phyloP scores from a whole-genome alignment of 257 asterid species.

The Perilla frutescens region DNA sequence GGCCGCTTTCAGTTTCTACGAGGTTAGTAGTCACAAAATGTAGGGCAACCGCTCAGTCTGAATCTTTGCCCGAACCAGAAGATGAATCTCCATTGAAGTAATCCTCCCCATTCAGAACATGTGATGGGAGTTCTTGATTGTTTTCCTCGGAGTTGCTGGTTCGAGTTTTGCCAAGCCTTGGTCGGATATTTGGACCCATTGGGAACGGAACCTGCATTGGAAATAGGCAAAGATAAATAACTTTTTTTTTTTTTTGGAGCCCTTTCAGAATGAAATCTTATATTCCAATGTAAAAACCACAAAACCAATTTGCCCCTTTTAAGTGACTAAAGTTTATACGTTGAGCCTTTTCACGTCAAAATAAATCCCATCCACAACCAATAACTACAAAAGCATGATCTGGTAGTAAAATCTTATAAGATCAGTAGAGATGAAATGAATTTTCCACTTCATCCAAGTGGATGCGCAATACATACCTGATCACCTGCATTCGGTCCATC shows the following conservation, averaged over 20 bases:
- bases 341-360: too few species aligned
- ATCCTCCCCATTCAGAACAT: slow-evolving; percentile 57
- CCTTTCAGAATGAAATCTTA: not conserved
- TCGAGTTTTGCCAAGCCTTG: slow-evolving; percentile 71
- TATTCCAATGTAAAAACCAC: not conserved
- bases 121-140: slow-evolving; percentile 56
- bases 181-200: slow-evolving; percentile 85
- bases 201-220: slow-evolving; percentile 92
- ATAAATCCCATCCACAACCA: too few species aligned
- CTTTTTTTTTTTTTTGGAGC: not conserved
- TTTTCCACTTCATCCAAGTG: not conserved
- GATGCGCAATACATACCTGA: slow-evolving; percentile 62
- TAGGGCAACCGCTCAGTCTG: slow-evolving; percentile 62
- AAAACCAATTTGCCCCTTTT: too few species aligned
- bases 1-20: slow-evolving; percentile 45
- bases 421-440: not conserved
- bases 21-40: slow-evolving; percentile 64
- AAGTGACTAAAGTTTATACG: too few species aligned
- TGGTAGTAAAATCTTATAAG: not conserved
- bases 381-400: too few species aligned
- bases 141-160: slow-evolving; percentile 64
- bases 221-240: not conserved
- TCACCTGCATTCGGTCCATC: slow-evolving; percentile 99
- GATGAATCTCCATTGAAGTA: slow-evolving; percentile 63
- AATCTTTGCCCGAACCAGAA: slow-evolving; percentile 69